These are phyloP conservation scores for Globisporangium emineosum DNA, from an alignment of 352 stramenopile genomes.

Conservation along the genomic window DNA sequence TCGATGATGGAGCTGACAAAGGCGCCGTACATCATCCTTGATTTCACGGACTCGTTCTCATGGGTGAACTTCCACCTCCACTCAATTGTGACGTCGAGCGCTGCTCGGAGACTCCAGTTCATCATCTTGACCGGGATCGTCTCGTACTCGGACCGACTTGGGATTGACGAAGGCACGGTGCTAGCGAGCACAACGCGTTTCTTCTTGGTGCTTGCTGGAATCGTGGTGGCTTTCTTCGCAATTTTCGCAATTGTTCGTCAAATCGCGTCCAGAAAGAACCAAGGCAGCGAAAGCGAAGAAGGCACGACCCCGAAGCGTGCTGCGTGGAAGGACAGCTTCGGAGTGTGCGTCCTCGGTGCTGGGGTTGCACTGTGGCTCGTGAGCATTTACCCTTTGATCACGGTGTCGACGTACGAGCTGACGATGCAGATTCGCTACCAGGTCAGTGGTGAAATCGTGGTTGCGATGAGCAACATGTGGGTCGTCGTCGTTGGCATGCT, in stretches of 20 bases:
- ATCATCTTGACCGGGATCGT: conserved; percentile 70
- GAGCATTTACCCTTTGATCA: conserved; percentile 50
- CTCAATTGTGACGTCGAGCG: conserved; percentile 28
- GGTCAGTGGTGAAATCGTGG: conserved; percentile 34
- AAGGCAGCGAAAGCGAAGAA: not conserved
- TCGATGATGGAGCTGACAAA: conserved; percentile 75
- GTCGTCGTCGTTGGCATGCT: conserved; percentile 40
- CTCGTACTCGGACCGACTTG: conserved; percentile 62
- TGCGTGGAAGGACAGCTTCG: conserved; percentile 34
- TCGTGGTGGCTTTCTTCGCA: conserved; percentile 42
- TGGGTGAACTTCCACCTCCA: conserved; percentile 61
- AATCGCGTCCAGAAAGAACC: not conserved
- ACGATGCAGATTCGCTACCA: conserved; percentile 61
- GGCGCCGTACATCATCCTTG: conserved; percentile 66
- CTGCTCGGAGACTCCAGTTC: conserved; percentile 37
- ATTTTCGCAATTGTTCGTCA: conserved; percentile 10
- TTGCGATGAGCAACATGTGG: conserved; percentile 49
- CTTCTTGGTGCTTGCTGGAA: conserved; percentile 39
- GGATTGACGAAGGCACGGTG: conserved; percentile 47
- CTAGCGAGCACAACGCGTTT: conserved; percentile 37
- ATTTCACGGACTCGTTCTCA: conserved; percentile 77
- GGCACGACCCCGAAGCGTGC: conserved; percentile 14
- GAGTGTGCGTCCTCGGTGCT: conserved; percentile 50
- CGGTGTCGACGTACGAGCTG: conserved; percentile 58
- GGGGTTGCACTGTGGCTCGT: conserved; percentile 50